These are phyloP conservation scores for Leucaena leucocephala DNA, from an alignment of 306 rosid genomes.

Conservation along the genomic window DNA sequence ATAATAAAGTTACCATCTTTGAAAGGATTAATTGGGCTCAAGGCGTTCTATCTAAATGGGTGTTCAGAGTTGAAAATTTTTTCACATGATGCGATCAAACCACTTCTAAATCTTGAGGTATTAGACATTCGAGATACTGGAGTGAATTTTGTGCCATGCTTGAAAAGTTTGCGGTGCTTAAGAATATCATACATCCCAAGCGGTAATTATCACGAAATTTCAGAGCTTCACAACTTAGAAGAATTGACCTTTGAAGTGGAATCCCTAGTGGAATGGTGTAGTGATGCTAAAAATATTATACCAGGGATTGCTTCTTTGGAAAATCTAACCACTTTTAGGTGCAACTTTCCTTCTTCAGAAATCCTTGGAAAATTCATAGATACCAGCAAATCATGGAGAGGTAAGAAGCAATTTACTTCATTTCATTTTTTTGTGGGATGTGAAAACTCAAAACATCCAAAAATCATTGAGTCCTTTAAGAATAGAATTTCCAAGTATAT, in stretches of 20 bases:
- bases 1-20: not conserved
- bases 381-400: not conserved
- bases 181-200: not conserved
- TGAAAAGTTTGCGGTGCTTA: not conserved
- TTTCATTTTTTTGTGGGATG: conserved; percentile 2
- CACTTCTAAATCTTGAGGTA: conserved; percentile 18
- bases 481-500: not conserved
- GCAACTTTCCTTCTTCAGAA: conserved; percentile 18
- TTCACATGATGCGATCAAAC: not conserved
- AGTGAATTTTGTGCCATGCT: not conserved
- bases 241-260: not conserved
- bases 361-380: not conserved
- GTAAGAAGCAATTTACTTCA: not conserved
- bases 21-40: not conserved
- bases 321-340: conserved; percentile 30
- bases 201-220: no score
- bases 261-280: conserved; percentile 7
- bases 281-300: conserved; percentile 1
- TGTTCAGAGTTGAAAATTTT: not conserved
- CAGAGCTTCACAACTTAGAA: no score
- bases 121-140: conserved; percentile 14
- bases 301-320: conserved; percentile 36
- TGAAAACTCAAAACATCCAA: not conserved
- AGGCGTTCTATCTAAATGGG: not conserved
- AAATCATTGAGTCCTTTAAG: conserved; percentile 2